Evolutionary conservation across 345 rosid genomes (phyloP), one percentile per base, ranked within the genome.

Genomic region (Nasturtium officinale): DNA sequence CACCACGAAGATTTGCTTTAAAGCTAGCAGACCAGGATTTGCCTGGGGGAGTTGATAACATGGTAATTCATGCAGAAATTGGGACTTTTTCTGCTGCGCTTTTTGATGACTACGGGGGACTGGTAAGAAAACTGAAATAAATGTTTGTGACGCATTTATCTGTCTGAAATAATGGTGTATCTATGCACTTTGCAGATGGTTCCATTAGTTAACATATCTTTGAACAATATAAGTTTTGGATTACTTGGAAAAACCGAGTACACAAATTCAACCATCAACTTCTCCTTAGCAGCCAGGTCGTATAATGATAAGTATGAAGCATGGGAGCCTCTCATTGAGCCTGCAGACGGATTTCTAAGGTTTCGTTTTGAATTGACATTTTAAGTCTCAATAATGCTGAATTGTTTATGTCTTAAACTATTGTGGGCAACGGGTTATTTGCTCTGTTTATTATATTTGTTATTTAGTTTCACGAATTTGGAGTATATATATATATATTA

Each of bases 291-390:
- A 78, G 93, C 87, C 17, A 87, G 97, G 82, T 95, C 97, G 74
- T 91, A 89, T 72, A 95, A 88, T 78, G 99, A 95, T 76, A 95
- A 89, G 77, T 83, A 83, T 67, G 96, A 95, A 79, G 77, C 92
- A 10, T 95, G 97, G 99, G 99, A 95, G 78, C 99, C 99, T 43
- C 85, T 95, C 74, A 80, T 91, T 71, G 99, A 95, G 85, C 87
- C 96, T 60, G 87, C 87, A 8, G 97, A 90, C 29, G 94, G 87
- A 58, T 87, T 86, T 64, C 69, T 93, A 60, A 85, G 98, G 98
- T 93, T 80, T 60, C 20, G 50, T 10, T 20, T 26, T 47, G 17
- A n/a, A 21, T 23, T 37, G 64, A 51, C 54, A 30, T 16, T 29
- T 48, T 50, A 51, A 12, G 33, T 18, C 66, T 64, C 35, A 10